Evolutionary conservation across 2,329 filamentous ascomycete species (phyloP).

Genomic region (Colletotrichum brevisporum): DNA sequence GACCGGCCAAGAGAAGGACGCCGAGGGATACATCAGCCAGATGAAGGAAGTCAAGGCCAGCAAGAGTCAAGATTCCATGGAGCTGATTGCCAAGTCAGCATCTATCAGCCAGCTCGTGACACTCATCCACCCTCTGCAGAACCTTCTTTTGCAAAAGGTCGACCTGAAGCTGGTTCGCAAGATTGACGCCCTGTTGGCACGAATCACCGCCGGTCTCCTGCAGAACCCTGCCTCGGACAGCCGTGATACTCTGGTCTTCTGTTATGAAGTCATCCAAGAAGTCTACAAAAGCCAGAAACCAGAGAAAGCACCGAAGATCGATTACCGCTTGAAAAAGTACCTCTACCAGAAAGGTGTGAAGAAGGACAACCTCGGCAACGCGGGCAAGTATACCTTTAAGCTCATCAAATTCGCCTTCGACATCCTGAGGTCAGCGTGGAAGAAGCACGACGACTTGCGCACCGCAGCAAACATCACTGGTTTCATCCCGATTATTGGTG

Average conservation of each 20-base stretch:
- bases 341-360: constrained; percentile 85
- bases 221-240: constrained; percentile 85
- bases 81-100: constrained; percentile 86
- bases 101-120: constrained; percentile 81
- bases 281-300: constrained; percentile 78
- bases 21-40: constrained; percentile 92
- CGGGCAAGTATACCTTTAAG: constrained; percentile 88
- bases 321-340: constrained; percentile 78
- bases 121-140: constrained; percentile 83
- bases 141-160: constrained; percentile 85
- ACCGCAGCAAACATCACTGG: constrained; percentile 85
- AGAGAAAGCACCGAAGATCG: constrained; percentile 66
- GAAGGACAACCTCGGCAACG: constrained; percentile 79
- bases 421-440: constrained; percentile 85
- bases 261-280: constrained; percentile 92
- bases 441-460: constrained; percentile 85
- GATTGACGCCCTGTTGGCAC: constrained; percentile 88
- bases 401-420: constrained; percentile 90
- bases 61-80: constrained; percentile 98
- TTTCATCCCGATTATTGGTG: constrained; percentile 90
- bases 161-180: constrained; percentile 88
- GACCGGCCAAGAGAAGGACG: constrained; percentile 95
- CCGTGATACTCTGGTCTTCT: constrained; percentile 90
- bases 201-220: constrained; percentile 86
- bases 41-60: constrained; percentile 99